A percentile compares a stretch with the other conserved stretches of the same genome.
phyloP scores from a whole-genome alignment of 306 rosid species.

The Senna siamea region DNA sequence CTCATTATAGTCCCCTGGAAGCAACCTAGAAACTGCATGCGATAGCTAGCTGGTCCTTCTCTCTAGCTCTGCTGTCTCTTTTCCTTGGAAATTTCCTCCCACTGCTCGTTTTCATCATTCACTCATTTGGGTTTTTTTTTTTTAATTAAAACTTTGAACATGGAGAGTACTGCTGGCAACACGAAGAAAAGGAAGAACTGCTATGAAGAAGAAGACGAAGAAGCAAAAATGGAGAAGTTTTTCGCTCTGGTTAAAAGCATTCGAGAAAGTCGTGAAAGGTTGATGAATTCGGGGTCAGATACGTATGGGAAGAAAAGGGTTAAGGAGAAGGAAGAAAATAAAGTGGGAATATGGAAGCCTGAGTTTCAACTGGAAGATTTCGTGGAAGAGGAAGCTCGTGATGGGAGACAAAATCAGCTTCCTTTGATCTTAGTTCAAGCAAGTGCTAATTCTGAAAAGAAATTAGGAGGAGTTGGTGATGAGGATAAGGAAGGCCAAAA shows the following conservation, averaged over 20 bases:
- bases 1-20: neutral
- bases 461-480: neutral
- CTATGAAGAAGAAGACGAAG: constrained; percentile 46
- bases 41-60: too few species aligned
- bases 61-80: too few species aligned
- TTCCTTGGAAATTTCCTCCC: constrained; percentile 39
- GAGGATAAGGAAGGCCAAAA: constrained; percentile 11
- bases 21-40: constrained; percentile 10
- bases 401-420: neutral
- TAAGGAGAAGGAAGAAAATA: neutral
- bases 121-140: neutral
- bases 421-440: neutral
- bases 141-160: neutral
- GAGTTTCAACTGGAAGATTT: constrained; percentile 59
- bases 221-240: constrained; percentile 54
- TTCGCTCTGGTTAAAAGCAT: constrained; percentile 54
- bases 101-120: neutral
- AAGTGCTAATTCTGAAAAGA: constrained; percentile 2
- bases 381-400: constrained; percentile 38
- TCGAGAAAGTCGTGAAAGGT: constrained; percentile 54
- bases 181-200: constrained; percentile 54
- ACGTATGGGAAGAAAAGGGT: neutral
- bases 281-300: constrained; percentile 31
- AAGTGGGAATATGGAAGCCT: constrained; percentile 55
- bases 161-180: constrained; percentile 23